phyloP scores from a whole-genome alignment of 306 rosid genomes.

The Styphnolobium japonicum region DNA sequence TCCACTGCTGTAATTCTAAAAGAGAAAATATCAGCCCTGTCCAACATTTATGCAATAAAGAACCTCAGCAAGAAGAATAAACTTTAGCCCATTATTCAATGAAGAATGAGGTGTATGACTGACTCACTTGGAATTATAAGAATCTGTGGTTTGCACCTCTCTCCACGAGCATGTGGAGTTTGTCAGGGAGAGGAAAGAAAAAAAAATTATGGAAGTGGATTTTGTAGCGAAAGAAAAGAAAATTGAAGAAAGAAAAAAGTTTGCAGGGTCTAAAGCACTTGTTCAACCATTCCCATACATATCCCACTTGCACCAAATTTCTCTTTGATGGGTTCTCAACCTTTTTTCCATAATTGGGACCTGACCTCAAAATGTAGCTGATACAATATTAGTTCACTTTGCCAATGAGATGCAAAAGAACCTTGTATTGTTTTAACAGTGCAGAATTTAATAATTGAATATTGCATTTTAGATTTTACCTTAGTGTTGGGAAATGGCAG shows the following conservation, averaged over 20 bases:
- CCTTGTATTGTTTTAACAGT: neutral
- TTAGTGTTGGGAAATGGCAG: neutral
- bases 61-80: too few species aligned
- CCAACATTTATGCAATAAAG: too few species aligned
- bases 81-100: too few species aligned
- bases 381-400: too few species aligned
- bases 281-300: too few species aligned
- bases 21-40: constrained; percentile 47
- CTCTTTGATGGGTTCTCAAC: too few species aligned
- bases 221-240: constrained; percentile 14
- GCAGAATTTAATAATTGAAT: neutral
- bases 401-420: neutral
- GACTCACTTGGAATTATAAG: constrained; percentile 77
- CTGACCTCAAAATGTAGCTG: too few species aligned
- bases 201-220: constrained; percentile 20
- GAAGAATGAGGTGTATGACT: too few species aligned
- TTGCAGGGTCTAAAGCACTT: neutral
- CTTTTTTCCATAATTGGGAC: too few species aligned
- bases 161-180: constrained; percentile 42
- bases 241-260: neutral
- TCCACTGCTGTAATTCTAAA: constrained; percentile 33
- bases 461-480: neutral
- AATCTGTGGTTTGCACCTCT: constrained; percentile 28
- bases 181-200: constrained; percentile 41
- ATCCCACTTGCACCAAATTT: too few species aligned